Base-by-base conservation (phyloP, 495 filamentous ascomycete genomes). In the Penicillium coffeae region DNA sequence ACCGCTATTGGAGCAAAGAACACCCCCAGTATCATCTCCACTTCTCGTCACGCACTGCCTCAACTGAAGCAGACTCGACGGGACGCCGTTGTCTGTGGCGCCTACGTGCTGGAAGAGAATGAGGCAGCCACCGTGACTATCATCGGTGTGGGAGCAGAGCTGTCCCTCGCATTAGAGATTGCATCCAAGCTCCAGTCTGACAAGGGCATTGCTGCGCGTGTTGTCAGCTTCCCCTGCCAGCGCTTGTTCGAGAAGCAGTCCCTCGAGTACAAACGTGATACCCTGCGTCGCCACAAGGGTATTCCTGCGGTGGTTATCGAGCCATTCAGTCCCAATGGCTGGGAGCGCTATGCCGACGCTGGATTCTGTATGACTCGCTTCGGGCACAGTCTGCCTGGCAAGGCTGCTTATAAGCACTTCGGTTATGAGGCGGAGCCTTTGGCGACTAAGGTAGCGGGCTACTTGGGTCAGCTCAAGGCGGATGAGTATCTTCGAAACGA, bases 331-430 rank as follows among this genome's bases (percentile, higher is more conserved):
- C 66, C 68, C 0, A 79, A 77, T 42, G 78, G 79, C 12, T 83
- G 78, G 78, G 79, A 83, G 59, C 63, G 79, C 10, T 82, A 81
- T 56, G 78, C 79, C 1, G 68, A 80, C 67, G 79, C 78, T 2
- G 71, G 68, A 3, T 64, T 74, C 42, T 70, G 54, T 16, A 63
- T 83, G 54, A 69, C 55, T 14, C 58, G 66, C 0, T 83, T 80
- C 50, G 74, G 76, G 0, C 62, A 67, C 32, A 73, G 68, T 52
- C 56, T 81, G 46, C 79, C 79, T 7, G 73, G 76, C 0, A 68
- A 70, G 49, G 72, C 68, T 3, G 73, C 71, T 3, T 83, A 81
- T 47, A 69, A 73, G 54, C 73, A 67, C 52, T 81, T 83, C 54
- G 75, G 76, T 0, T 81, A 74, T 46, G 74, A 76, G 15, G 58